Evolutionary conservation across 73 alveolate species (phyloP), one percentile per base, ranked within the genome.

Genomic region (Blepharisma japonicum): DNA sequence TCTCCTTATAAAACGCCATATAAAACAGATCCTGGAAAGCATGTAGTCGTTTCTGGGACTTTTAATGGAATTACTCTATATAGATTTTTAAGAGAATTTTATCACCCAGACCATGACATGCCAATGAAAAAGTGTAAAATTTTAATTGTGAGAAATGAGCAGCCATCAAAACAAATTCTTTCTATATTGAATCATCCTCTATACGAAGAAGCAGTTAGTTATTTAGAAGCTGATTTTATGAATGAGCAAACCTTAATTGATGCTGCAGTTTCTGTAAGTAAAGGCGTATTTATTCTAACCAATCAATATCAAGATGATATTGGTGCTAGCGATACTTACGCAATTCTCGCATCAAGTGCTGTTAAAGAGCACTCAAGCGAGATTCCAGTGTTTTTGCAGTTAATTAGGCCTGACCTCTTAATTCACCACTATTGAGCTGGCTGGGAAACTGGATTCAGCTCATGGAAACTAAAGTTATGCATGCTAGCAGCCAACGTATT

Each of bases 401-500:
- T 86, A 9, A 77, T 86, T 6, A 86, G 68, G 67, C 85, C 85
- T 49, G 94, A 86, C 80, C 70, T 76, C 49, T 27, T 86, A 21
- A 86, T 86, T 11, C 94, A 86, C 56, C 76, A 86, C 8, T 61
- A 61, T 25, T 86, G 94, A 90, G 80, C 86, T 55, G 85, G 81
- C 45, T 86, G 94, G 94, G 90, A 86, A 45, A 67, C 85, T 77
- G 94, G 74, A 74, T 86, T 82, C 56, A 80, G 89, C 6, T 49
- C 85, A 68, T 88, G 85, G 21, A 87, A 86, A 49, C 85, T 86
- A 42, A 86, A 86, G 55, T 68, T 86, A 71, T 88, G 89, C 4
- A 82, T 86, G 14, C 39, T 86, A 56, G 94, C 94, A 0, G 87
- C 94, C 25, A 86, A 86, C 68, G 94, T 88, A 9, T 86, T 56